Evolutionary conservation across 345 rosid species (phyloP).

Genomic region (Eucalyptus sp.): DNA sequence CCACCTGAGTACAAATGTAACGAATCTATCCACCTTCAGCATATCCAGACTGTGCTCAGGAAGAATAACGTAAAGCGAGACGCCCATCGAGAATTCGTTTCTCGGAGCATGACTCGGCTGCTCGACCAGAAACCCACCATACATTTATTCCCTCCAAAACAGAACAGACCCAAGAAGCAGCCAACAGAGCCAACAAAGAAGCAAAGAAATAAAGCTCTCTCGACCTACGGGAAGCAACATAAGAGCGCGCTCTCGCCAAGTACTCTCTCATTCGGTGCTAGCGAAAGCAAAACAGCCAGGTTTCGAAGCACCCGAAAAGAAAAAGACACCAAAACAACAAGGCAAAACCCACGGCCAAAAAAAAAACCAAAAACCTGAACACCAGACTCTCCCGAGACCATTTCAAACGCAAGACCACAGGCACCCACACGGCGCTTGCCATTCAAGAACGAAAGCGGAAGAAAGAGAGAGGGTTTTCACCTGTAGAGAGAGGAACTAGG

Average conservation of each 20-base stretch:
- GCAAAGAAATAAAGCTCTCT: neutral
- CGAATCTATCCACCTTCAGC: neutral
- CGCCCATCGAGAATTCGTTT: neutral
- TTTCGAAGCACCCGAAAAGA: neutral
- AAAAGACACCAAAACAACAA: neutral
- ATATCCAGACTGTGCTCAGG: neutral
- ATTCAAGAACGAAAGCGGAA: neutral
- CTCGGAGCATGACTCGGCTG: neutral
- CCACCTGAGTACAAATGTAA: neutral
- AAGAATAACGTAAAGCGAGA: neutral
- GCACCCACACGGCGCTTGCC: rapidly evolving
- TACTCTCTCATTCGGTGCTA: neutral
- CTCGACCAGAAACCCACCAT: neutral
- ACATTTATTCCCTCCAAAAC: neutral
- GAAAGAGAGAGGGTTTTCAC: neutral
- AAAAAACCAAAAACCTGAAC: neutral
- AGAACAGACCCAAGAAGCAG: neutral
- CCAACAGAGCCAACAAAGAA: neutral
- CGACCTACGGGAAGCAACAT: neutral
- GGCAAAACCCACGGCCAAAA: neutral
- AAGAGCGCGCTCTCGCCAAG: neutral
- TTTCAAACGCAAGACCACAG: neutral
- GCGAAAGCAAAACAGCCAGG: neutral
- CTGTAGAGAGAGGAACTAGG: neutral
- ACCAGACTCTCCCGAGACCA: neutral